A percentile compares a stretch with the other conserved stretches of the same genome.
Conservation (phyloP, 1,284 basidiomycete genomes). For the Mycena citricolor region DNA sequence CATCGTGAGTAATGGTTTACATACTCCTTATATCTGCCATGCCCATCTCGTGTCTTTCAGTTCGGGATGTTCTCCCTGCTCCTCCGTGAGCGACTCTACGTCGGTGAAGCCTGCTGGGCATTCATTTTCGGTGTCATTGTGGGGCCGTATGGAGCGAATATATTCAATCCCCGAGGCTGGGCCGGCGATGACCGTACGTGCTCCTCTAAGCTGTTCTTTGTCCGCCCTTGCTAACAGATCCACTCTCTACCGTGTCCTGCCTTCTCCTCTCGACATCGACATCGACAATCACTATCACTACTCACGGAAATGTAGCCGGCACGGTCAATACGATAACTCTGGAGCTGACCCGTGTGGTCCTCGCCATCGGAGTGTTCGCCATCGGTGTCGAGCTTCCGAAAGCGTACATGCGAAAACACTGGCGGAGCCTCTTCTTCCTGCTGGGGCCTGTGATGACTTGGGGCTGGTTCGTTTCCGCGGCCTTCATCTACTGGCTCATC, state of each 20-base stretch:
- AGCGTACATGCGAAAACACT: conserved; percentile 89
- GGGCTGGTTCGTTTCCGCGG: conserved; percentile 92
- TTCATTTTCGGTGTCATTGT: conserved; percentile 95
- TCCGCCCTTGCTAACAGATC: no score
- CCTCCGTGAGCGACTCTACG: conserved; percentile 89
- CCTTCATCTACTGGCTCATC: conserved; percentile 86
- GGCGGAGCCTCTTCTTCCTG: conserved; percentile 86
- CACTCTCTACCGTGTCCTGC: no score
- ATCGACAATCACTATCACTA: not conserved
- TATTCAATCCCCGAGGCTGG: conserved; percentile 90
- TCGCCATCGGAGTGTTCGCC: conserved; percentile 97
- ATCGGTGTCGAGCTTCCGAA: conserved; percentile 96
- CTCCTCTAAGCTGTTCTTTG: no score
- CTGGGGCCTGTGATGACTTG: conserved; percentile 89
- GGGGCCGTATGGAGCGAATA: conserved; percentile 80
- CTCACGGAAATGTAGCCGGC: conserved; percentile 7
- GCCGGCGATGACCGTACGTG: conserved; percentile 52
- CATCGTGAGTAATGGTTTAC: conserved; percentile 48
- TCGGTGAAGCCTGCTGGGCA: conserved; percentile 96
- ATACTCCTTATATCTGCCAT: conserved; percentile 56
- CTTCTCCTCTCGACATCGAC: no score
- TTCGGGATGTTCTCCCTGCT: conserved; percentile 95
- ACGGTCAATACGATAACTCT: conserved; percentile 70
- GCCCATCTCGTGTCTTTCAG: conserved; percentile 78
- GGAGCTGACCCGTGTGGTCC: conserved; percentile 93